Conservation (phyloP, 805 yeast genomes). For the Sungouiozyma ichnusensis region DNA sequence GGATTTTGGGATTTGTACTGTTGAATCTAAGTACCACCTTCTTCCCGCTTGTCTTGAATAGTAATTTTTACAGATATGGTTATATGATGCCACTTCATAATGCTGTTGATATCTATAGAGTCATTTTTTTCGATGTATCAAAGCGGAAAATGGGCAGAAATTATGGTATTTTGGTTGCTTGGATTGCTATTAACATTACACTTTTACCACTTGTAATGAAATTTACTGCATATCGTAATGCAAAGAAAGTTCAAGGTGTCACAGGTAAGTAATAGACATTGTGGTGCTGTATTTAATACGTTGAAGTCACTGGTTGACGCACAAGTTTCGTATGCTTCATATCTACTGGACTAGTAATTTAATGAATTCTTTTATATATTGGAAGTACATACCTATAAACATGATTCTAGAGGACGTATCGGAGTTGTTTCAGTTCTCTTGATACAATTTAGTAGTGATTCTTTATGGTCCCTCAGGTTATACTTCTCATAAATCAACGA, state of each 20-base stretch:
- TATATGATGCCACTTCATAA: conserved; percentile 63
- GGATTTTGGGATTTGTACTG: conserved; percentile 64
- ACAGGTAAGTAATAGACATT: neutral
- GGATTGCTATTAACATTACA: conserved; percentile 44
- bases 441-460: conserved; percentile 52
- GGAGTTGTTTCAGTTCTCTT: conserved; percentile 54
- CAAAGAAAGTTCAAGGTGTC: neutral
- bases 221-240: conserved; percentile 23
- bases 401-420: conserved; percentile 32
- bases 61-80: conserved; percentile 49
- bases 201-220: conserved; percentile 37
- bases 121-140: conserved; percentile 45
- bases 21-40: conserved; percentile 61
- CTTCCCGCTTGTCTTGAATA: conserved; percentile 48
- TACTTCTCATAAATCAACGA: conserved; percentile 51
- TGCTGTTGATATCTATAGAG: conserved; percentile 49
- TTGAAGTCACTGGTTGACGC: too few species aligned
- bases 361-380: too few species aligned
- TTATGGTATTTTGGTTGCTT: conserved; percentile 47
- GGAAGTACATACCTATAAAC: too few species aligned
- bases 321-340: too few species aligned
- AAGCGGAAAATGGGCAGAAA: conserved; percentile 50
- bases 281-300: too few species aligned
- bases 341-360: too few species aligned
- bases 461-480: conserved; percentile 41